Percentiles rank a stretch among this genome's conserved stretches.
phyloP scores from a whole-genome alignment of 1,284 basidiomycete species.

The Veloboletus limbatus region DNA sequence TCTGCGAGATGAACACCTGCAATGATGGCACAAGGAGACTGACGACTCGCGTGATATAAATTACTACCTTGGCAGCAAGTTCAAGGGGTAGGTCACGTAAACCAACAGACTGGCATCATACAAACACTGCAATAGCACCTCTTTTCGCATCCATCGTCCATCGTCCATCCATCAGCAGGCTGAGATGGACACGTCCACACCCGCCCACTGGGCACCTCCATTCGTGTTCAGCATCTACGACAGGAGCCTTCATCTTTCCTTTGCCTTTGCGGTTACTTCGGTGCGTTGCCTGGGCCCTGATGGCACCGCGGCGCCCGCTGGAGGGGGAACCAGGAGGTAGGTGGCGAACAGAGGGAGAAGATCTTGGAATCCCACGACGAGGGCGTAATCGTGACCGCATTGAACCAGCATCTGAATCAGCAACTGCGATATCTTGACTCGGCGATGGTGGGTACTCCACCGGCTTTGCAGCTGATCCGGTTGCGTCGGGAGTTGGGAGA shows the following conservation, averaged over 20 bases:
- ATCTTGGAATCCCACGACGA: conserved; percentile 25
- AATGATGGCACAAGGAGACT: no score
- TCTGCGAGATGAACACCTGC: no score
- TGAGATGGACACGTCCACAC: conserved; percentile 54
- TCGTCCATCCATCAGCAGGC: conserved; percentile 49
- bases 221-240: conserved; percentile 47
- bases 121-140: conserved; percentile 49
- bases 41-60: conserved; percentile 18
- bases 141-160: conserved; percentile 47
- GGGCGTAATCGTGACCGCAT: conserved; percentile 58
- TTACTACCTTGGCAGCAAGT: conserved; percentile 13
- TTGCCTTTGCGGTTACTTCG: conserved; percentile 38
- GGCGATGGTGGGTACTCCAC: background rate
- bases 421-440: conserved; percentile 30
- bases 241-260: conserved; percentile 36
- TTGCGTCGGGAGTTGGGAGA: conserved; percentile 11
- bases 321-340: background rate
- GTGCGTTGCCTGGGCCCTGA: conserved; percentile 5
- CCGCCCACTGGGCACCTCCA: conserved; percentile 64
- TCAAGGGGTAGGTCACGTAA: conserved; percentile 15
- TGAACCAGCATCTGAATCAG: conserved; percentile 24
- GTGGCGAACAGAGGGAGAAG: conserved; percentile 14
- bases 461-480: conserved; percentile 10
- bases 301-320: conserved; percentile 5
- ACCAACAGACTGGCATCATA: conserved; percentile 31